Percentiles rank a stretch among this genome's conserved stretches.
phyloP scores from a whole-genome alignment of 2,329 filamentous ascomycete genomes.

The Penicillium digitatum region DNA sequence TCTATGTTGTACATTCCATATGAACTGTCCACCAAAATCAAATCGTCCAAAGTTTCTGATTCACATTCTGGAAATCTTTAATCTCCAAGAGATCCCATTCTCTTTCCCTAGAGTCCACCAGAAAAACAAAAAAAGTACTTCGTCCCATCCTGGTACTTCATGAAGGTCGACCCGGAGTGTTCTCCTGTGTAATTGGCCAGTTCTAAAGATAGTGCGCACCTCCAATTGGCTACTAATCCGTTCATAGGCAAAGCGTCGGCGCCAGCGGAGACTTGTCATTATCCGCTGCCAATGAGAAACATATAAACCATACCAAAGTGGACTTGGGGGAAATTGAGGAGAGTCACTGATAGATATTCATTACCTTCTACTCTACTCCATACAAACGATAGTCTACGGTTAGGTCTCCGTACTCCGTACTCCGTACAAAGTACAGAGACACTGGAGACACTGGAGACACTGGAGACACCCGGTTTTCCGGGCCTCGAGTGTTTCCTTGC shows the following conservation, averaged over 20 bases:
- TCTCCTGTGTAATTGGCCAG: constrained; percentile 18
- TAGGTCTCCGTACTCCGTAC: background rate
- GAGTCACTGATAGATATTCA: constrained; percentile 7
- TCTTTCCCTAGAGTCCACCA: constrained; percentile 2
- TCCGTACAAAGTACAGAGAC: no score
- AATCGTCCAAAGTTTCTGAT: background rate
- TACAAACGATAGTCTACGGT: background rate
- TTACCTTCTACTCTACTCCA: background rate
- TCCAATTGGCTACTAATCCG: constrained; percentile 9
- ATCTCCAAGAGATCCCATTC: background rate
- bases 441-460: background rate
- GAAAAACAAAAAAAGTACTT: background rate
- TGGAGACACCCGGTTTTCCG: background rate
- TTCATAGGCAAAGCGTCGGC: constrained; percentile 10
- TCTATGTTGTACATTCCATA: background rate
- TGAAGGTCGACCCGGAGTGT: constrained; percentile 13
- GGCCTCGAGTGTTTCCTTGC: constrained; percentile 7
- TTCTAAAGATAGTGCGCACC: constrained; percentile 29
- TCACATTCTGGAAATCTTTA: background rate
- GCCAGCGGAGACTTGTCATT: constrained; percentile 9
- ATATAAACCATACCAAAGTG: constrained; percentile 2
- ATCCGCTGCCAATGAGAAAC: constrained; percentile 17
- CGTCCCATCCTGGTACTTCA: constrained; percentile 9
- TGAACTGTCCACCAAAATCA: background rate
- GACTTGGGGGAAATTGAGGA: constrained; percentile 15